Conservation (phyloP, 169 alveolate species). For the Eimeria zaria region DNA sequence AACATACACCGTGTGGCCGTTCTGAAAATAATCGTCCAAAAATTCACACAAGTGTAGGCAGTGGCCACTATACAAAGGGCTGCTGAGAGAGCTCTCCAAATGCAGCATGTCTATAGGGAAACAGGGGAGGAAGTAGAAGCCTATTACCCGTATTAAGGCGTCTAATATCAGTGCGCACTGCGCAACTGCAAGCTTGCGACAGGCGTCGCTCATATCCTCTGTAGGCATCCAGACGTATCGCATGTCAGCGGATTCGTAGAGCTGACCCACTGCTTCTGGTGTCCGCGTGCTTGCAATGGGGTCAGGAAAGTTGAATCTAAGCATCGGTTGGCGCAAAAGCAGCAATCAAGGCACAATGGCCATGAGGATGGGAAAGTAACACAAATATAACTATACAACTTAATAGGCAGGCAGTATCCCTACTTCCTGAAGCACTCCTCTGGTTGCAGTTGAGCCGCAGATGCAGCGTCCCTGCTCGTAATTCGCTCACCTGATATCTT, state of each 20-base stretch:
- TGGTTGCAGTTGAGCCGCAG: background rate
- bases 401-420: background rate
- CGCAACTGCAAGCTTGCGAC: constrained; percentile 75
- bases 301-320: constrained; percentile 75
- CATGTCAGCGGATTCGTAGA: constrained; percentile 68
- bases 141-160: constrained; percentile 45
- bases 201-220: constrained; percentile 80
- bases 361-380: background rate
- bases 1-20: constrained; percentile 82
- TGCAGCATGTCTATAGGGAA: background rate
- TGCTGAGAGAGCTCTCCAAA: background rate
- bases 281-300: constrained; percentile 67
- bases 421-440: background rate
- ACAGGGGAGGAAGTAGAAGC: background rate
- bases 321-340: background rate
- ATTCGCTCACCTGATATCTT: constrained; percentile 54
- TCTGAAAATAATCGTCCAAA: constrained; percentile 34
- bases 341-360: background rate
- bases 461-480: background rate
- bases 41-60: constrained; percentile 1
- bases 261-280: constrained; percentile 78
- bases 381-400: too few species aligned
- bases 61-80: background rate
- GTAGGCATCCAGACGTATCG: constrained; percentile 84
- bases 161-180: constrained; percentile 67